Conservation (phyloP, 2,329 filamentous ascomycete species). For the Ascochyta lentis region DNA sequence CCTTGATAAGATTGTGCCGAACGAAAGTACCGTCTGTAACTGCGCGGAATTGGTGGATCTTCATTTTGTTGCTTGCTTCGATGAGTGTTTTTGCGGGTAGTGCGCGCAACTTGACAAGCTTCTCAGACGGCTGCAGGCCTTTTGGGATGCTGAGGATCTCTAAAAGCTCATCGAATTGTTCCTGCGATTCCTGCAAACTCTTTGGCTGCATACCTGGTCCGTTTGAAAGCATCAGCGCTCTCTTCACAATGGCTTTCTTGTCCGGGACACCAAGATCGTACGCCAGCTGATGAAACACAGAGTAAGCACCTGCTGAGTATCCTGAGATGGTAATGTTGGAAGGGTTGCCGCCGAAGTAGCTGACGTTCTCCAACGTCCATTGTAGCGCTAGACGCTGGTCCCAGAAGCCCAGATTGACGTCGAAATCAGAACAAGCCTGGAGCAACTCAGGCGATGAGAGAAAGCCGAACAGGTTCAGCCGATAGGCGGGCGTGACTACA, state of each 20-base stretch:
- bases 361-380: slow-evolving; percentile 61
- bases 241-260: slow-evolving; percentile 56
- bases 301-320: slow-evolving; percentile 65
- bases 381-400: slow-evolving; percentile 63
- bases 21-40: slow-evolving; percentile 60
- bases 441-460: slow-evolving; percentile 58
- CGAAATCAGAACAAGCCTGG: slow-evolving; percentile 41
- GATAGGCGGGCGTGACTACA: slow-evolving; percentile 63
- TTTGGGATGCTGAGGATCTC: slow-evolving; percentile 53
- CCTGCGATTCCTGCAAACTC: slow-evolving; percentile 53
- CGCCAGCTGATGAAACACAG: slow-evolving; percentile 63
- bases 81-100: slow-evolving; percentile 52
- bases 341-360: slow-evolving; percentile 59
- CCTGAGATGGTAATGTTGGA: slow-evolving; percentile 61
- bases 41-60: slow-evolving; percentile 62
- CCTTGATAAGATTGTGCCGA: slow-evolving; percentile 50
- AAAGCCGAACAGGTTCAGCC: slow-evolving; percentile 64
- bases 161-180: slow-evolving; percentile 61
- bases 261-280: slow-evolving; percentile 61
- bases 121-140: slow-evolving; percentile 50
- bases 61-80: slow-evolving; percentile 51
- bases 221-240: slow-evolving; percentile 62
- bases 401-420: slow-evolving; percentile 63
- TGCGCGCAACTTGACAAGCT: slow-evolving; percentile 55
- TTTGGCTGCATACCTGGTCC: slow-evolving; percentile 62